Evolutionary conservation across 2,329 filamentous ascomycete species (phyloP).

Genomic region (Teratosphaeria destructans): DNA sequence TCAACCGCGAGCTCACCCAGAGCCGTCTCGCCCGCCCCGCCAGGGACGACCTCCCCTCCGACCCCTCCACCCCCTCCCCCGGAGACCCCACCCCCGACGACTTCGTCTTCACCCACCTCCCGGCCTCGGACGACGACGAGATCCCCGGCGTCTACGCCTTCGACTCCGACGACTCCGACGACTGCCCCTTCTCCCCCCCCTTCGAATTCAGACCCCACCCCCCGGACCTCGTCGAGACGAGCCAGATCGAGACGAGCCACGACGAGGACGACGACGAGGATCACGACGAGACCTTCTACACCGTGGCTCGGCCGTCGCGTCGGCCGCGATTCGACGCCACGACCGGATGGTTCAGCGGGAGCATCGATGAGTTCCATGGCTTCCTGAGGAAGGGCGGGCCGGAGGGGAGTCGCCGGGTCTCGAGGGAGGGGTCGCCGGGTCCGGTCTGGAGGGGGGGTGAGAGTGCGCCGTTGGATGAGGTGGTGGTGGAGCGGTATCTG

Average conservation of each 20-base stretch:
- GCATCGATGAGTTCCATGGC: constrained; percentile 18
- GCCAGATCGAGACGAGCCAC: constrained; percentile 2
- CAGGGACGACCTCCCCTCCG: constrained; percentile 10
- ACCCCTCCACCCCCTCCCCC: constrained; percentile 11
- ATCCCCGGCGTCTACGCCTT: constrained; percentile 4
- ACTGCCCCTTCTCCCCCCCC: not conserved
- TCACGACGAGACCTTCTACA: not conserved
- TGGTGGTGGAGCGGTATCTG: too few species aligned
- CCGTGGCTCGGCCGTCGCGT: not conserved
- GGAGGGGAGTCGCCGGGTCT: not conserved
- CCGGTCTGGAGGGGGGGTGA: too few species aligned
- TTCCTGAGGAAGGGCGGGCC: constrained; percentile 1
- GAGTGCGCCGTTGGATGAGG: too few species aligned
- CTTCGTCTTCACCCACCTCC: constrained; percentile 13
- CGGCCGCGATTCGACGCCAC: constrained; percentile 14
- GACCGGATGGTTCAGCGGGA: constrained; percentile 22
- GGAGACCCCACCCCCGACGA: constrained; percentile 8
- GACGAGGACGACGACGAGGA: constrained; percentile 7
- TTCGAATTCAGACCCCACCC: constrained; percentile 2
- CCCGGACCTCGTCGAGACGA: not conserved
- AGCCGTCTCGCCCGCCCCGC: constrained; percentile 19
- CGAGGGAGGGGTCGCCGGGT: not conserved
- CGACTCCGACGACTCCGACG: not conserved
- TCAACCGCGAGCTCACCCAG: constrained; percentile 25
- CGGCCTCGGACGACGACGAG: constrained; percentile 17